A percentile compares a stretch with the other conserved stretches of the same genome.
Conservation (phyloP, 495 filamentous ascomycete species). For the Annulohypoxylon bovei region DNA sequence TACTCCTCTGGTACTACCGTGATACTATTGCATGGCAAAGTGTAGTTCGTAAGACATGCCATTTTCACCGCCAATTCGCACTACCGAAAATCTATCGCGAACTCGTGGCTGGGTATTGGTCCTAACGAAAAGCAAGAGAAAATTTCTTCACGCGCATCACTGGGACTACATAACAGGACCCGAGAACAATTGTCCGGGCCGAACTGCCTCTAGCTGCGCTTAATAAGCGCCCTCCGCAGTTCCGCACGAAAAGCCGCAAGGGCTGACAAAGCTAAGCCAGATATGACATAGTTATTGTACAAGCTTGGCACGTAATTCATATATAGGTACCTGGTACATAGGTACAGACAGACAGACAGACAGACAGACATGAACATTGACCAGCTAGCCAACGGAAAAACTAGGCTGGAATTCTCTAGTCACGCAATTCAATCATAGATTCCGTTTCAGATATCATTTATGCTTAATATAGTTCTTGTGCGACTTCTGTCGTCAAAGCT, state of each 20-base stretch:
- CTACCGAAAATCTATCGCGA: neutral
- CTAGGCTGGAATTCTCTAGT: neutral
- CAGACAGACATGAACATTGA: too few relatives aligned
- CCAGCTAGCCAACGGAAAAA: neutral
- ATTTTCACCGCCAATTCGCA: slow-evolving; percentile 8
- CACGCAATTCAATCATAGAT: neutral
- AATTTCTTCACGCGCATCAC: neutral
- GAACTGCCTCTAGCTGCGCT: neutral
- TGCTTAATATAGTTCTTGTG: neutral
- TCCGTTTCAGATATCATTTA: neutral
- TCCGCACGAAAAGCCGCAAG: neutral
- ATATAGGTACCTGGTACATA: too few relatives aligned
- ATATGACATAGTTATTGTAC: neutral
- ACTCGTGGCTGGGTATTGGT: neutral
- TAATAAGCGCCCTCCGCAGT: neutral
- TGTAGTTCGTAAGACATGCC: neutral
- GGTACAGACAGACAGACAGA: too few relatives aligned
- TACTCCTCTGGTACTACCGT: neutral
- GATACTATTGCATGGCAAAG: neutral
- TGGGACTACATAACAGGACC: neutral
- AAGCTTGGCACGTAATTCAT: neutral
- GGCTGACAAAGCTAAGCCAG: neutral
- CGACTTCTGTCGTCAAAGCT: neutral
- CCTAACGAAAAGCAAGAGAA: neutral
- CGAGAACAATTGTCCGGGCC: neutral